phyloP scores from a whole-genome alignment of 2,329 filamentous ascomycete genomes.

The Penicillium vulpinum region DNA sequence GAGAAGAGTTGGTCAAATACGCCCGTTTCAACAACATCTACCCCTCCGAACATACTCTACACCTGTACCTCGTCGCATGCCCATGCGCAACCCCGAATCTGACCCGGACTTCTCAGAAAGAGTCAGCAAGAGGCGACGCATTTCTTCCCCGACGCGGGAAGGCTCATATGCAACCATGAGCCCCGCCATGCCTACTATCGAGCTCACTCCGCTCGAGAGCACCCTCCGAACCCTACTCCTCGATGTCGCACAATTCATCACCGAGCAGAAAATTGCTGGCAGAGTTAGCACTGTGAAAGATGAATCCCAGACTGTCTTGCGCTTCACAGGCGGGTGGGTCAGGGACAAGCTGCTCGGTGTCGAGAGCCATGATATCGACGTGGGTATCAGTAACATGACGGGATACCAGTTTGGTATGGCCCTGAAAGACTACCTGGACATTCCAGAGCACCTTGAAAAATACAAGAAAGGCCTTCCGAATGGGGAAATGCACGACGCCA shows the following conservation, averaged over 20 bases:
- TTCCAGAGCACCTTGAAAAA: constrained; percentile 41
- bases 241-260: constrained; percentile 74
- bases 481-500: constrained; percentile 60
- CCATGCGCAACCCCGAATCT: constrained; percentile 30
- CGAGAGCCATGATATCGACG: constrained; percentile 51
- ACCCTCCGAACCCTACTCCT: constrained; percentile 75
- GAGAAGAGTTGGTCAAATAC: constrained; percentile 10
- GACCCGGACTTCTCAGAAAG: constrained; percentile 23
- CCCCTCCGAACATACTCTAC: constrained; percentile 9
- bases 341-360: constrained; percentile 51
- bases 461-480: constrained; percentile 47
- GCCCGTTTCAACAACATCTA: constrained; percentile 12
- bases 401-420: constrained; percentile 49
- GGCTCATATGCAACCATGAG: constrained; percentile 27
- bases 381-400: constrained; percentile 52
- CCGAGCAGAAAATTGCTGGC: constrained; percentile 42
- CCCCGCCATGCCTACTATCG: constrained; percentile 41
- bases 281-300: constrained; percentile 25
- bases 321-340: constrained; percentile 54
- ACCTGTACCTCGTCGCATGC: constrained; percentile 14
- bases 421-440: constrained; percentile 46
- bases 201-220: constrained; percentile 68
- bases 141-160: constrained; percentile 27
- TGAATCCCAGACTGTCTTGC: constrained; percentile 38
- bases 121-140: constrained; percentile 36